phyloP scores from a whole-genome alignment of 2,329 filamentous ascomycete genomes.

The Ilyonectria destructans region DNA sequence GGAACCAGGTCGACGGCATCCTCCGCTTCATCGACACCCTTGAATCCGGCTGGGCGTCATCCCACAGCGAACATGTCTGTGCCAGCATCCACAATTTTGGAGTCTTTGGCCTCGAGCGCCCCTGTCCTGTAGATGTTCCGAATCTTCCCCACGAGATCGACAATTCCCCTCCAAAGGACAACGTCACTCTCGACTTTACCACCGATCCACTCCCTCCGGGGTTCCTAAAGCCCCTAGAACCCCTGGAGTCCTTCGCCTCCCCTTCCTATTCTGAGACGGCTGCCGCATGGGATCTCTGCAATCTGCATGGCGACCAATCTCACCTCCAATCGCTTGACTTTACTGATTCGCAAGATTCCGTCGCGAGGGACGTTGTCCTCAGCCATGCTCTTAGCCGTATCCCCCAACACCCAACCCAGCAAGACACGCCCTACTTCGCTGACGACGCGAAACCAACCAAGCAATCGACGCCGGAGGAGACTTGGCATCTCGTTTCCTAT shows the following conservation, averaged over 20 bases:
- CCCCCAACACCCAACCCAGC: neutral
- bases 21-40: slow-evolving; percentile 31
- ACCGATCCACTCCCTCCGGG: slow-evolving; percentile 8
- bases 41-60: slow-evolving; percentile 5
- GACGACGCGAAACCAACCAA: neutral
- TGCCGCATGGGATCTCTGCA: slow-evolving; percentile 34
- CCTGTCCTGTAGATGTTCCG: neutral
- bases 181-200: slow-evolving; percentile 8
- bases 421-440: neutral
- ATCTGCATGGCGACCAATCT: slow-evolving; percentile 20
- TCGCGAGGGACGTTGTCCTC: neutral
- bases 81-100: slow-evolving; percentile 32
- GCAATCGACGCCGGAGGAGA: slow-evolving; percentile 10
- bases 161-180: neutral
- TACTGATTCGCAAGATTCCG: slow-evolving; percentile 5
- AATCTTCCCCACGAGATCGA: neutral
- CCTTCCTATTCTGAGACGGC: slow-evolving; percentile 32
- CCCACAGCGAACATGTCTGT: slow-evolving; percentile 16
- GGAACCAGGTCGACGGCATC: slow-evolving; percentile 36
- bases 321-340: slow-evolving; percentile 9
- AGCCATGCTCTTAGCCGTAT: neutral
- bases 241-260: slow-evolving; percentile 25
- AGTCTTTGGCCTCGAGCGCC: slow-evolving; percentile 22
- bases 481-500: slow-evolving; percentile 5
- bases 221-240: slow-evolving; percentile 11